A percentile compares a stretch with the other conserved stretches of the same genome.
phyloP scores from a whole-genome alignment of 371 early-diverging fungal genomes.

The Massospora cicadina region DNA sequence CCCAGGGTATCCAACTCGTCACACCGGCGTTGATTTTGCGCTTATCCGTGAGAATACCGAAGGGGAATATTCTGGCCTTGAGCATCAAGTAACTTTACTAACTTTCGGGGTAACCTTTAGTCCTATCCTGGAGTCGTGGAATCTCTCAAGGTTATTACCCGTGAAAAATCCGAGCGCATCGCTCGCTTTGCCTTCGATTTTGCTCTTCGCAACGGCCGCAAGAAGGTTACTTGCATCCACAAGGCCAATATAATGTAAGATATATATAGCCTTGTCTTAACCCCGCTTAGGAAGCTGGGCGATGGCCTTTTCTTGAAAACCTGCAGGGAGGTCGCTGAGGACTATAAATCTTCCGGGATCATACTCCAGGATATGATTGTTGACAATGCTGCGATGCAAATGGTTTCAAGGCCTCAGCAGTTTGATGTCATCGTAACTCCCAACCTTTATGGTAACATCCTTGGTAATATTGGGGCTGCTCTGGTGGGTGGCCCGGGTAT shows the following conservation, averaged over 20 bases:
- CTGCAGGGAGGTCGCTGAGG: constrained; percentile 82
- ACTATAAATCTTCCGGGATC: constrained; percentile 73
- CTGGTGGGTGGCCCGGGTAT: constrained; percentile 89
- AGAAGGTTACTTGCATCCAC: constrained; percentile 94
- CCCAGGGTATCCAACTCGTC: constrained; percentile 60
- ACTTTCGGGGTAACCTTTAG: constrained; percentile 16
- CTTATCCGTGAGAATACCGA: constrained; percentile 98
- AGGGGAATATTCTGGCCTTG: constrained; percentile 95
- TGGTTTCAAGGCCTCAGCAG: constrained; percentile 87
- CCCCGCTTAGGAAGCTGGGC: constrained; percentile 59
- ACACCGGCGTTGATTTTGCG: constrained; percentile 81
- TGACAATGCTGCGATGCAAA: constrained; percentile 96
- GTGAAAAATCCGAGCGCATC: constrained; percentile 89
- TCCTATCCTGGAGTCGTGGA: constrained; percentile 95
- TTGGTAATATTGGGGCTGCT: constrained; percentile 90
- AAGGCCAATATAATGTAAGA: constrained; percentile 96
- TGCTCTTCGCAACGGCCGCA: constrained; percentile 85
- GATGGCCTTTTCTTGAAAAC: constrained; percentile 93
- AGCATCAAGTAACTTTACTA: constrained; percentile 53
- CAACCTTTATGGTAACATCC: constrained; percentile 94
- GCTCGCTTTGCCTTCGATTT: constrained; percentile 95
- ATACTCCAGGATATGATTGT: constrained; percentile 94
- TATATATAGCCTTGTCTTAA: not conserved
- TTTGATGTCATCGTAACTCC: constrained; percentile 96
- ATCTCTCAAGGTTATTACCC: constrained; percentile 88